These are phyloP conservation scores for Exophiala lecanii-corni DNA, from an alignment of 2,329 filamentous ascomycete genomes.

Conservation along the genomic window DNA sequence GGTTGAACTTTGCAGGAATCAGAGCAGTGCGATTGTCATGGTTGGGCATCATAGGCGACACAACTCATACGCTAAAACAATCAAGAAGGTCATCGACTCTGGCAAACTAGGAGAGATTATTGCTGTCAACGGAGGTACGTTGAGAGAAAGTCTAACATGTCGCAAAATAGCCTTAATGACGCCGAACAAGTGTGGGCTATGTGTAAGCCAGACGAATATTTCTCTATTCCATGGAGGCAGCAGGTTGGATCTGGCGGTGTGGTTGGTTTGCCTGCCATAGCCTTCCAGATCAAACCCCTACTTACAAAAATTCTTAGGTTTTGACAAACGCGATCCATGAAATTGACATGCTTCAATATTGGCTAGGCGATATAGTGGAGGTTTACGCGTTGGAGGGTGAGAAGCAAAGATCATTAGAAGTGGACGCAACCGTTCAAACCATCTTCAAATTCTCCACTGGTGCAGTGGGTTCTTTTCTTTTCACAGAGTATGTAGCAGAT, in stretches of 20 bases:
- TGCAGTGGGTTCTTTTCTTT: neutral
- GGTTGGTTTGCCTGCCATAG: neutral
- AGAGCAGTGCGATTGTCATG: neutral
- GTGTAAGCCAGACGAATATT: neutral
- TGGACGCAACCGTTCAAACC: neutral
- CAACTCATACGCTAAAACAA: neutral
- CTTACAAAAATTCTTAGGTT: neutral
- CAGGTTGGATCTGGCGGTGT: neutral
- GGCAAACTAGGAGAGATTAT: neutral
- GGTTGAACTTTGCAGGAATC: neutral
- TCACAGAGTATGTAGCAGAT: neutral
- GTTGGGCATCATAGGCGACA: neutral
- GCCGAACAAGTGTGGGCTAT: constrained; percentile 1
- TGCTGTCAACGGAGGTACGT: neutral
- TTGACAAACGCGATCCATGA: constrained; percentile 1
- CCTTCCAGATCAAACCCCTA: neutral
- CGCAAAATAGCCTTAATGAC: too few relatives aligned
- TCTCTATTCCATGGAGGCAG: neutral
- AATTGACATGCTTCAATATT: neutral
- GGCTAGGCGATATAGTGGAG: constrained; percentile 1
- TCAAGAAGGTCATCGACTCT: neutral
- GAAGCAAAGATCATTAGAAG: neutral
- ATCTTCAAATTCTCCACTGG: neutral
- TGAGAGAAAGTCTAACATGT: too few relatives aligned
- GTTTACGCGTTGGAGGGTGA: neutral